Evolutionary conservation across 257 asterid genomes (phyloP).

Genomic region (Solanum dulcamara): DNA sequence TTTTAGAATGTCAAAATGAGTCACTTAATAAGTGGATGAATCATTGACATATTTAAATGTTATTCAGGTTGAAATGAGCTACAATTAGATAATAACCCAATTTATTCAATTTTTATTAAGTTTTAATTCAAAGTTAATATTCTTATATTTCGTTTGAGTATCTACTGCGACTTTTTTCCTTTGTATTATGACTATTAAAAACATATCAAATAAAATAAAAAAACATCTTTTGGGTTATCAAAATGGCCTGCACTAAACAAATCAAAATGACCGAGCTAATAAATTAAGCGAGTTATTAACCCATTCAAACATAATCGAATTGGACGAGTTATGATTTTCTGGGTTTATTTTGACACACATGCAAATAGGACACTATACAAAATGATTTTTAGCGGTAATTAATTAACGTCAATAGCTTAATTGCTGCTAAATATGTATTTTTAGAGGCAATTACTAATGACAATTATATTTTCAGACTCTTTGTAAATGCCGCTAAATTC

Average conservation of each 20-base stretch:
- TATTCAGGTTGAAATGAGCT: neutral
- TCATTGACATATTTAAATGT: neutral
- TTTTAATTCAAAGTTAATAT: neutral
- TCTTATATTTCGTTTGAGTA: neutral
- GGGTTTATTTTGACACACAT: too few relatives aligned
- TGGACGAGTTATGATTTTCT: too few relatives aligned
- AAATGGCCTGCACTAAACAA: neutral
- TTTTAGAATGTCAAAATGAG: neutral
- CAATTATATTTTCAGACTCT: too few relatives aligned
- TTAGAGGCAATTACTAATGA: too few relatives aligned
- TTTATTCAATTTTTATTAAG: rapidly evolving
- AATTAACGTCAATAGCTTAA: too few relatives aligned
- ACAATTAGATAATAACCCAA: neutral
- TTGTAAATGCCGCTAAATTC: too few relatives aligned
- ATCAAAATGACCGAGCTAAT: neutral
- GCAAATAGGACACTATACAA: too few relatives aligned
- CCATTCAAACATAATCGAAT: too few relatives aligned
- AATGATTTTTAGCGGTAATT: too few relatives aligned
- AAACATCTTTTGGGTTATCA: neutral
- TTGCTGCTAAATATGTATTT: too few relatives aligned
- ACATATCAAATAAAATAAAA: neutral
- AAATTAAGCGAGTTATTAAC: neutral
- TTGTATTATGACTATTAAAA: neutral
- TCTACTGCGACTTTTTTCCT: neutral
- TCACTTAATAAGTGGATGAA: neutral